Percentiles rank a stretch among this genome's conserved stretches.
Conservation (phyloP, 768 basidiomycete species). For the Albatrellus ellisii region DNA sequence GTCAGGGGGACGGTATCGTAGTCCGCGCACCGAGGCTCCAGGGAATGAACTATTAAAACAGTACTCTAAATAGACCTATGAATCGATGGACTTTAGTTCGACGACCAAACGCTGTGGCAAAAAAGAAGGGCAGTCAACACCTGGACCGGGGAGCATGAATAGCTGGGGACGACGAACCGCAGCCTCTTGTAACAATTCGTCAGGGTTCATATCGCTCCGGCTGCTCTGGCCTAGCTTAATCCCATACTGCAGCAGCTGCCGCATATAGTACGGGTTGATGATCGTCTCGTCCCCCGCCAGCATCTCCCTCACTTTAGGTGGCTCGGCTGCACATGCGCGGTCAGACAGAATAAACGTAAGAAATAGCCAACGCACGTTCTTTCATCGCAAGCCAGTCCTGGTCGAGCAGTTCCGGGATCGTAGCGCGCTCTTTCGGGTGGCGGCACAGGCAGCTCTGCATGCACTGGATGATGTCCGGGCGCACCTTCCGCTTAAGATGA, state of each 20-base stretch:
- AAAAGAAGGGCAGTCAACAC: slow-evolving; percentile 1
- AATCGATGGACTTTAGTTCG: slow-evolving; percentile 11
- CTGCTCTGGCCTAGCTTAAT: slow-evolving; percentile 39
- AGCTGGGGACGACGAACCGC: not conserved
- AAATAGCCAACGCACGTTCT: slow-evolving; percentile 29
- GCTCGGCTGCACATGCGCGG: slow-evolving; percentile 14
- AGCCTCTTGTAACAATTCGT: slow-evolving; percentile 29
- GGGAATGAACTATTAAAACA: slow-evolving; percentile 13
- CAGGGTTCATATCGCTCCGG: slow-evolving; percentile 4
- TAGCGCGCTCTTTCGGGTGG: slow-evolving; percentile 48
- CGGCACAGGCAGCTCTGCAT: not conserved
- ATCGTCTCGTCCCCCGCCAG: slow-evolving; percentile 46
- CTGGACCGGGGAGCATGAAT: not conserved
- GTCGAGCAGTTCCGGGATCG: slow-evolving; percentile 77
- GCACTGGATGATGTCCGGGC: slow-evolving; percentile 14
- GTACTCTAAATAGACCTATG: too few relatives aligned
- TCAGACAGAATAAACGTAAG: slow-evolving; percentile 5
- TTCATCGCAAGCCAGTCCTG: slow-evolving; percentile 68
- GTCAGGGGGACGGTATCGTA: too few relatives aligned
- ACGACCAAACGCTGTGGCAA: slow-evolving; percentile 9
- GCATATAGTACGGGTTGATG: slow-evolving; percentile 73
- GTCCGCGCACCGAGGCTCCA: too few relatives aligned
- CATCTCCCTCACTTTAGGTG: slow-evolving; percentile 20
- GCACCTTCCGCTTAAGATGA: slow-evolving; percentile 59
- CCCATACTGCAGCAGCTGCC: slow-evolving; percentile 57